Base-by-base conservation (phyloP, 768 basidiomycete species). In the Coprinopsis sp. region DNA sequence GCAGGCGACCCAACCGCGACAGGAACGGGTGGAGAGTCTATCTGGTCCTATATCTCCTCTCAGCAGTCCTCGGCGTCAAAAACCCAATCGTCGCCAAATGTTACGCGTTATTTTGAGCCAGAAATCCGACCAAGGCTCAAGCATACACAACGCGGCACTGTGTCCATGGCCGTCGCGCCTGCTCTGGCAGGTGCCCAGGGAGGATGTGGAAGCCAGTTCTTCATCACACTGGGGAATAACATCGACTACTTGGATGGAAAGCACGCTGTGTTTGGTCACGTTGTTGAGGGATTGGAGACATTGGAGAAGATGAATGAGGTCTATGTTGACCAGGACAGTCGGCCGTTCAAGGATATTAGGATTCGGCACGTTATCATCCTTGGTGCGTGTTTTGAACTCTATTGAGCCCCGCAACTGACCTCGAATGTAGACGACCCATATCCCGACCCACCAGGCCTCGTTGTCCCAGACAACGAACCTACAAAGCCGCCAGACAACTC, bases 81-180 rank as follows among this genome's bases (percentile, higher is more conserved):
- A 59, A 66, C 36, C 52, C 62, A 23, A 51, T 64, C 10, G 61
- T 73, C 6, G 69, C 82, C 62, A 23, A 51, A 64, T 8, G 61
- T 73, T 6, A 69, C 82, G n/a, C 83, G 93, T 22, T 94, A 96
- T 65, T 94, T 94, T 59, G 62, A 78, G n/a, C 93, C 93, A 0
- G 88, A 91, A 60, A 74, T 93, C 45, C 66, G 79, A 1, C 82
- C 89, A 1, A 79, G 75, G 47, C 74, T 97, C 50, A 97, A 97
- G 65, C 96, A 99, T 61, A 73, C 73, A 0, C 66, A 71, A 7
- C 83, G 78, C 54, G 96, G 96, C 16, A 97, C 92, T 0, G 87
- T 99, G 13, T 97, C 93, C 0, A 98, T 98, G 96, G 96, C 96
- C 6, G 82, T 97, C 8, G 89, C 95, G 2, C 92, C 92, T n/a